Evolutionary conservation across 2,329 filamentous ascomycete genomes (phyloP), one percentile per base, ranked within the genome.

Genomic region (Trichophyton verrucosum): DNA sequence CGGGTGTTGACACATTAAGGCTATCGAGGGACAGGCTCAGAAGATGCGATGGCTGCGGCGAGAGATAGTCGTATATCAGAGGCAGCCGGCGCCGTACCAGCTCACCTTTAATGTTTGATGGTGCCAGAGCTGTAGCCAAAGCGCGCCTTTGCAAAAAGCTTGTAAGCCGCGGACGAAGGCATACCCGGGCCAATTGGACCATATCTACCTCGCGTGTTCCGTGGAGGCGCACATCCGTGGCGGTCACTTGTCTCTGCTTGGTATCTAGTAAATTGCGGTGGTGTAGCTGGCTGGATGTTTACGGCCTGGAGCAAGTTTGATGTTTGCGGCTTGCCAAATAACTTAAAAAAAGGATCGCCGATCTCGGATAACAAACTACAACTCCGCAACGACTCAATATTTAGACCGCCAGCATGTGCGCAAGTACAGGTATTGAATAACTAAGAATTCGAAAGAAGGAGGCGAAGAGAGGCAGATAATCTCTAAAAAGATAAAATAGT

Each of bases 11-110:
- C 17, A 76, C 77, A 9, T 87, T 68, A 60, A 83, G 78, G 65
- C 83, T 82, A 56, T 74, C 69, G 1, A 92, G 79, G 7, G 85
- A 81, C 33, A 83, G 76, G 65, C 80, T 78, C 55, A 95, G 81
- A 53, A 89, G 82, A 72, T 85, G 78, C 0, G 85, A 86, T 30
- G 79, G 81, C 60, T 81, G 84, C 0, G 85, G 82, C 38, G 81
- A 79, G 63, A 87, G 73, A 67, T 82, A 79, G 66, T 86, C 82
- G 68, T 78, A 78, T 60, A 78, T 73, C 55, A 78, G 71, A 1
- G 77, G 77, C 55, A 81, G 75, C 57, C 70, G 72, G 63, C 81
- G 80, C 42, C 74, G 68, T 46, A 75, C 78, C 69, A 85, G 74
- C 40, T 38, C 49, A 9, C 22, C 55, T 20, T 61, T 55, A 17